phyloP scores from a whole-genome alignment of 2,329 filamentous ascomycete genomes.

The Colletotrichum endophyticum region DNA sequence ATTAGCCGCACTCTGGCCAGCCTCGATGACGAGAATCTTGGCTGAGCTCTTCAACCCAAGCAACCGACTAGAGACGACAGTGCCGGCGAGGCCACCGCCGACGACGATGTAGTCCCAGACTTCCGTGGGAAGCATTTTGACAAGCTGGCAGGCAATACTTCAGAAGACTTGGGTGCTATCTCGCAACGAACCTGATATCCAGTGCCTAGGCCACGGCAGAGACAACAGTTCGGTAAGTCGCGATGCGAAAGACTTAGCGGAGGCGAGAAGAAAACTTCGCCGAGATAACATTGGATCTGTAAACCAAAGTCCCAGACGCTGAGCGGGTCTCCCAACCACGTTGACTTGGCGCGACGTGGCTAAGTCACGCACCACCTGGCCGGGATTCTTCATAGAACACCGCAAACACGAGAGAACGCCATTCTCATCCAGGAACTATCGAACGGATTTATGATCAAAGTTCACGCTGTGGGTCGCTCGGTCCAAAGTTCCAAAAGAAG shows the following conservation, averaged over 20 bases:
- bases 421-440: neutral
- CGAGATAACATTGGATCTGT: neutral
- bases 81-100: conserved; percentile 40
- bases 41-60: conserved; percentile 22
- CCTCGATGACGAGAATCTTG: conserved; percentile 44
- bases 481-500: neutral
- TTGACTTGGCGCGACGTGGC: neutral
- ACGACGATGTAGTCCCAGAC: conserved; percentile 40
- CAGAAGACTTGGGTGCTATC: neutral
- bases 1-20: conserved; percentile 25
- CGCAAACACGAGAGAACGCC: neutral
- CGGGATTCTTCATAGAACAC: neutral
- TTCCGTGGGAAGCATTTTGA: neutral
- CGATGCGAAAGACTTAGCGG: neutral
- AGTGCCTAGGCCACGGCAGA: neutral
- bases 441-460: neutral
- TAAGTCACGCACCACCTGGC: neutral
- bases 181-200: neutral
- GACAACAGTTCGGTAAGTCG: neutral
- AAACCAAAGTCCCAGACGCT: neutral
- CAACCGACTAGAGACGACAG: conserved; percentile 39
- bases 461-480: neutral
- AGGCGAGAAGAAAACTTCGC: neutral
- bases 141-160: neutral
- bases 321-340: neutral